These are phyloP conservation scores for Ophiostoma perfectum DNA, from an alignment of 2,329 filamentous ascomycete species.

Conservation along the genomic window DNA sequence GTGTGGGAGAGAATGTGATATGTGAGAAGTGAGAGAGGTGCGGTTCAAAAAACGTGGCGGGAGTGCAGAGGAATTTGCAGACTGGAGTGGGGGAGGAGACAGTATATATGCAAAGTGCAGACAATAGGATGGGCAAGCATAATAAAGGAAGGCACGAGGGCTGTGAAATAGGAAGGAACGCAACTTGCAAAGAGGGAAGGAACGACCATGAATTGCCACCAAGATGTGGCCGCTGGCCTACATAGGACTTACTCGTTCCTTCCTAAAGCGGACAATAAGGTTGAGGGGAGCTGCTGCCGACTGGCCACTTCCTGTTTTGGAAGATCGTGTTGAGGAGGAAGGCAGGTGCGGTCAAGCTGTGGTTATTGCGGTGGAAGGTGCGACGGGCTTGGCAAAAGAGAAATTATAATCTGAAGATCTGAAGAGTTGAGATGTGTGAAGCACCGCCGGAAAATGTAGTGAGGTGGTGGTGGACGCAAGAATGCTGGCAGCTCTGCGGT, in stretches of 20 bases:
- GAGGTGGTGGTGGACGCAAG: neutral
- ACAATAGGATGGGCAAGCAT: neutral
- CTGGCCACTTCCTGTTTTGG: no score
- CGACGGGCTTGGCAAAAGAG: neutral
- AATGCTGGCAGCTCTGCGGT: neutral
- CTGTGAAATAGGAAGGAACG: constrained; percentile 1
- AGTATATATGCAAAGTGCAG: constrained; percentile 1
- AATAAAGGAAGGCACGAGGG: neutral
- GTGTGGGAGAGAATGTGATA: neutral
- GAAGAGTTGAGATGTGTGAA: no score
- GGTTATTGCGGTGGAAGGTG: constrained; percentile 6
- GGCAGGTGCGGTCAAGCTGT: neutral
- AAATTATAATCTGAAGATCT: neutral
- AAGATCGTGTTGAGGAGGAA: no score
- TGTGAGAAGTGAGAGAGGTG: neutral
- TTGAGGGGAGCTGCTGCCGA: neutral
- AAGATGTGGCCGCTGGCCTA: neutral
- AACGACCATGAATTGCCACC: neutral
- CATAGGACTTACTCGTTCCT: constrained; percentile 9
- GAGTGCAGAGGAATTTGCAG: neutral
- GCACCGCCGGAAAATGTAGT: neutral
- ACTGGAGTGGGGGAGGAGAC: neutral
- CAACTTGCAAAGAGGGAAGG: neutral
- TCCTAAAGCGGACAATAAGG: neutral
- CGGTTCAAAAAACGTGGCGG: neutral